Evolutionary conservation across 2,329 filamentous ascomycete genomes (phyloP), one percentile per base, ranked within the genome.

Genomic region (Fusarium odoratissimum): DNA sequence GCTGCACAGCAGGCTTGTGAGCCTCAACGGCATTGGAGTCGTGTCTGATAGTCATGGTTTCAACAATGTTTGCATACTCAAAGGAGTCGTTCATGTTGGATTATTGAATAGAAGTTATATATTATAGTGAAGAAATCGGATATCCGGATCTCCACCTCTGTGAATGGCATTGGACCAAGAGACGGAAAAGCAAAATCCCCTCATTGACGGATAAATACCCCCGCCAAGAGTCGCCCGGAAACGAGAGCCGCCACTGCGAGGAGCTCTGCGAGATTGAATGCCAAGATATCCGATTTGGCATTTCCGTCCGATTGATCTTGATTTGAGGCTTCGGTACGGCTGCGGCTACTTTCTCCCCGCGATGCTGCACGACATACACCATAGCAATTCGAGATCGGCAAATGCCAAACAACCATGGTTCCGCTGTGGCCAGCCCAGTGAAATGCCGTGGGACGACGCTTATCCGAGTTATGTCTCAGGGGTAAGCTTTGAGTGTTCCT

Each of bases 31-130:
- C 55, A 17, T 44, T 72, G 3, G 60, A 67, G 10, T 76, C 74
- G 58, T 76, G 74, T 66, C 74, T 69, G 35, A 76, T 76, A 19
- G 74, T 75, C 74, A 76, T 76, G 48, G 17, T 66, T 17, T 44
- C n/a, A 12, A 5, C 3, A 9, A 16, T 38, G 7, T 2, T 30
- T 10, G 25, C 9, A 33, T 46, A 8, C 10, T n/a, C 14, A 5
- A 4, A 10, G 0, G 0, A 7, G 1, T 8, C 25, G 0, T 17
- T n/a, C 49, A 41, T 54, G 13, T n/a, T 41, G 25, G 13, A 1
- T 33, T 16, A 17, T 38, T n/a, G 41, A 19, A 28, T 2, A 25
- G 33, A 28, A 35, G 41, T 16, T 54, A 69, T 54, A 59, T 69
- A 69, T 40, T 69, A 69, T 48, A 52, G n/a, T 9, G 5, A 3